Evolutionary conservation across 75 land plant genomes (phyloP), one percentile per base, ranked within the genome.

Genomic region (Adiantum capillusveneris): DNA sequence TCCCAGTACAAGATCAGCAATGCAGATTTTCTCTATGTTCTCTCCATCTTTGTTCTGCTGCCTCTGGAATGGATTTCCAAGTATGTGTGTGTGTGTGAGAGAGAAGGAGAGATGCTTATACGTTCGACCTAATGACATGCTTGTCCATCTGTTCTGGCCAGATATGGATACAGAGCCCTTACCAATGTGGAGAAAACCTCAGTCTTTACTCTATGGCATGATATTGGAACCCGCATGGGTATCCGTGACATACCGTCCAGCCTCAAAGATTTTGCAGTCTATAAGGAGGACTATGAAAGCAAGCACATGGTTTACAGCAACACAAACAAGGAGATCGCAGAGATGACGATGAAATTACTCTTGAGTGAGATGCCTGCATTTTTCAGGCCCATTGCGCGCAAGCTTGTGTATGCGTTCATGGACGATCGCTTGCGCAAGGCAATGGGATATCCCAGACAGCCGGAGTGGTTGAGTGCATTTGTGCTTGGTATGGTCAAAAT

Each of bases 141-240:
- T 14, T 25, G 13, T 2, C 28, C n/a, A 24, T 17, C 29, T 24
- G 26, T 28, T 31, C 25, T 6, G 25, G 29, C 60, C 34, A 59
- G 65, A 29, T 67, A 1, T 27, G 72, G 72, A 1, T 72, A 57
- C 57, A 19, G 75, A 19, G 24, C 48, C 16, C 53, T 41, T 64
- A 72, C 72, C 6, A 36, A 50, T 6, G 21, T 22, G 9, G 73
- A 72, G 50, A 29, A 24, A 36, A 14, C 30, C 12, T 64, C 75
- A 2, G 11, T n/a, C 11, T 55, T 67, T 22, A 28, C 39, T 25
- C 25, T 31, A 14, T 72, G 75, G 75, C 64, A 56, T 34, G 72
- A 60, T 46, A 30, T 58, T 17, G 74, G 63, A 26, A 30, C 22
- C 21, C 44, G 65, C 7, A 67, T 72, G 75, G 75, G 65, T 5